Conservation (phyloP, 2,329 filamentous ascomycete species). For the Cladosporium sp. region DNA sequence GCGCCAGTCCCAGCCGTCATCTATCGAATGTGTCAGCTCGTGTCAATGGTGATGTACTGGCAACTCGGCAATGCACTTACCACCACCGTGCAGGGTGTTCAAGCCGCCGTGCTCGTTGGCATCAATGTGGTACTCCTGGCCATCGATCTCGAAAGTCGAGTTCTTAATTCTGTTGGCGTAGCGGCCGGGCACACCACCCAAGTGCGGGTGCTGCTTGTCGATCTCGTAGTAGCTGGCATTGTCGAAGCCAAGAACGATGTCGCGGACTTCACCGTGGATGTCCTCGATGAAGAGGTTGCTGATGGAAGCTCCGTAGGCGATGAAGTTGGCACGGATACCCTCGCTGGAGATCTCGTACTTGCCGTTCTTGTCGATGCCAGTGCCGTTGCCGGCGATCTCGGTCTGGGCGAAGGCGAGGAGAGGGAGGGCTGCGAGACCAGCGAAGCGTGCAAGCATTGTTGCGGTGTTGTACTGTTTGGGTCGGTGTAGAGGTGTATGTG, state of each 20-base stretch:
- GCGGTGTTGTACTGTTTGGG: neutral
- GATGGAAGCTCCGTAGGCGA: conserved; percentile 73
- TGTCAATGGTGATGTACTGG: conserved; percentile 51
- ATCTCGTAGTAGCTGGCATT: conserved; percentile 70
- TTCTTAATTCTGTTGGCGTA: conserved; percentile 84
- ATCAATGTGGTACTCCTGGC: conserved; percentile 50
- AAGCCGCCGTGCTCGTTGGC: conserved; percentile 54
- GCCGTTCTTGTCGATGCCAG: conserved; percentile 40
- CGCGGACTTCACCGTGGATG: conserved; percentile 66
- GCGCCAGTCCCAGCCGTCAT: conserved; percentile 59
- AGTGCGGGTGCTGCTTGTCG: conserved; percentile 68
- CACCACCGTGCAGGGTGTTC: conserved; percentile 57
- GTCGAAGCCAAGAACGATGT: conserved; percentile 74
- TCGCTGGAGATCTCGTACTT: conserved; percentile 73
- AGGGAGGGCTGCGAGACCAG: conserved; percentile 27
- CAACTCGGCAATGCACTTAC: conserved; percentile 1
- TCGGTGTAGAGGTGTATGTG: conserved; percentile 5
- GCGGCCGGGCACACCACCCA: conserved; percentile 69
- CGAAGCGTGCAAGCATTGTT: conserved; percentile 20
- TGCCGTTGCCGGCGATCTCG: conserved; percentile 29
- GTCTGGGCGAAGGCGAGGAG: conserved; percentile 25
- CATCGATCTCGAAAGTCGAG: conserved; percentile 58
- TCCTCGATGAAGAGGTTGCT: conserved; percentile 72
- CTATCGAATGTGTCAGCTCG: conserved; percentile 39
- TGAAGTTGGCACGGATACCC: conserved; percentile 68